Evolutionary conservation across 495 filamentous ascomycete species (phyloP), one percentile per base, ranked within the genome.

Genomic region (Amorphotheca resinae): DNA sequence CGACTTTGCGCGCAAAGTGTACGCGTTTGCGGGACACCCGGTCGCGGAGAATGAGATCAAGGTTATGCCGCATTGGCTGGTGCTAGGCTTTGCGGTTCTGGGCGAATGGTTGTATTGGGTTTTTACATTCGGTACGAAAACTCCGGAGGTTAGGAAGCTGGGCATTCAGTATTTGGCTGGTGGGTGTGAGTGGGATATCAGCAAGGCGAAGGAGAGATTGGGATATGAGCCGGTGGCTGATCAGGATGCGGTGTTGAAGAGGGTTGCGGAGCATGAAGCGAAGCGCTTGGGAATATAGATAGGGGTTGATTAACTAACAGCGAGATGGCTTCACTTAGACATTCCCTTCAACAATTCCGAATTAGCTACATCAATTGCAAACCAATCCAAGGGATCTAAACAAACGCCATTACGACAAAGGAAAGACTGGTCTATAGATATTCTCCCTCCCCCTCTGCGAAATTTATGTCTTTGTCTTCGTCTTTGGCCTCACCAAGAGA

Each of bases 1-100:
- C 85, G 88, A 95, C 57, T 80, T 93, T 54, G 72, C 77, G 28
- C 81, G 84, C 28, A 70, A 75, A 28, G 73, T 88, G 30, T 95
- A 86, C 86, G 69, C 64, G 4, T 63, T 74, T 14, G 76, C 76
- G 9, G 77, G 77, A 34, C 72, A 74, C 16, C 61, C 22, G 2
- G 32, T 25, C 11, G 22, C 38, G 14, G 12, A 28, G 12, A 21
- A 42, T 6, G 23, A 36, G n/a, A 41, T 38, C 16, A 31, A 18
- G 15, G 33, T 42, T 31, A 33, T 48, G 2, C 38, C 45, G 3
- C 35, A 18, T n/a, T 9, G 22, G 2, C 21, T 48, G 12, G 39
- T 42, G 14, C 15, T 37, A 2, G 22, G 23, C 4, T 25, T 22
- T 2, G 38, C 32, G 1, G 25, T n/a, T 5, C 12, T 48, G 5